phyloP scores from a whole-genome alignment of 1,284 basidiomycete species.

The Fistulina hepatica region DNA sequence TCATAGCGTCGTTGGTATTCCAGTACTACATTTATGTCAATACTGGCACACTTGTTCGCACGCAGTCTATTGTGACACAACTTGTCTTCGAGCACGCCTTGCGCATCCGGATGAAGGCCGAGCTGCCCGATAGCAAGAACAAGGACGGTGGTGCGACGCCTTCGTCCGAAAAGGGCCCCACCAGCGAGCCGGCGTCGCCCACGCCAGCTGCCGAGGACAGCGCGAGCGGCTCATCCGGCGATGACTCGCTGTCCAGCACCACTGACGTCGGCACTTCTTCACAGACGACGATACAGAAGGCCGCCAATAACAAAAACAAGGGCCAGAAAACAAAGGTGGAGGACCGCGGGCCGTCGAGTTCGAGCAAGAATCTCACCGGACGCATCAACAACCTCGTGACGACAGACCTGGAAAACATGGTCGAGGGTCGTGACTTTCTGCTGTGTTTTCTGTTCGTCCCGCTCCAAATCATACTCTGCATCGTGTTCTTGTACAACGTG shows the following conservation, averaged over 20 bases:
- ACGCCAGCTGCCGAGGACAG: too few relatives aligned
- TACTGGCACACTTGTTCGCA: constrained; percentile 31
- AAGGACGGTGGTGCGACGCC: constrained; percentile 9
- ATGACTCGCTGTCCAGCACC: too few relatives aligned
- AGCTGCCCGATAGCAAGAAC: constrained; percentile 15
- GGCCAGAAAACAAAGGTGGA: too few relatives aligned
- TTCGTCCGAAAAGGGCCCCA: constrained; percentile 1
- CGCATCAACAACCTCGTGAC: constrained; percentile 18
- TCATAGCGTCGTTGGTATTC: constrained; percentile 14
- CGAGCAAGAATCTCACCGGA: constrained; percentile 11
- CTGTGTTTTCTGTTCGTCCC: constrained; percentile 15
- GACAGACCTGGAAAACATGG: constrained; percentile 16
- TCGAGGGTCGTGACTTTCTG: constrained; percentile 15
- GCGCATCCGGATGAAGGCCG: constrained; percentile 40
- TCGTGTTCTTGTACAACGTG: constrained; percentile 34
- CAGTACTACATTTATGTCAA: constrained; percentile 19
- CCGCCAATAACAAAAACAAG: too few relatives aligned
- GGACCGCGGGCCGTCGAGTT: too few relatives aligned
- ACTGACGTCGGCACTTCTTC: too few relatives aligned
- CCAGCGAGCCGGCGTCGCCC: too few relatives aligned
- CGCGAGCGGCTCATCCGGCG: too few relatives aligned
- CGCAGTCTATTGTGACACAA: constrained; percentile 43
- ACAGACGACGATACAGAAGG: too few relatives aligned
- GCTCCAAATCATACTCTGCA: constrained; percentile 23
- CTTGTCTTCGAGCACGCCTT: constrained; percentile 49